Conservation (phyloP, 768 basidiomycete genomes). For the Leucocoprinus leucothites region DNA sequence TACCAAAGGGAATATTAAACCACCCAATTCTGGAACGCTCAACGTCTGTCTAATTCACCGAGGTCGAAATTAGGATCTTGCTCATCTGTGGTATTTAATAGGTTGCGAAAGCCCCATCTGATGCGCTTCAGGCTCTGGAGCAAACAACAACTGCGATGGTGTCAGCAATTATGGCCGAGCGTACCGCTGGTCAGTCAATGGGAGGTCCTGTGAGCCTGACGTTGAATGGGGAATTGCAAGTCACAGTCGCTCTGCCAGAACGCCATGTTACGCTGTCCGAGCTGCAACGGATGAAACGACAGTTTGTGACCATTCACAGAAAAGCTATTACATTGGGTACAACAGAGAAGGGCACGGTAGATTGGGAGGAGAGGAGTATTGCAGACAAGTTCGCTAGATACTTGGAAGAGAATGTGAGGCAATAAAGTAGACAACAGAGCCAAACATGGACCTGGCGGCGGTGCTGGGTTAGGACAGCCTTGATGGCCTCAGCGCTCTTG, state of each 20-base stretch:
- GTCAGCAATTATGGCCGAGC: slow-evolving; percentile 64
- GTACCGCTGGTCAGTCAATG: slow-evolving; percentile 47
- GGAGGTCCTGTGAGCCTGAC: slow-evolving; percentile 52
- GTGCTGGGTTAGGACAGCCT: neutral
- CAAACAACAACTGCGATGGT: slow-evolving; percentile 70
- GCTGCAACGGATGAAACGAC: slow-evolving; percentile 85
- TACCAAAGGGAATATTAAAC: slow-evolving; percentile 76
- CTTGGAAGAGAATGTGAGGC: slow-evolving; percentile 65
- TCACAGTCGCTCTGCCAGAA: slow-evolving; percentile 60
- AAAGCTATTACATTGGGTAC: slow-evolving; percentile 84
- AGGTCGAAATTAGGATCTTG: neutral
- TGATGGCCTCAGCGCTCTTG: neutral
- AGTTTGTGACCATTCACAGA: slow-evolving; percentile 88
- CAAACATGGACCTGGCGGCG: slow-evolving; percentile 11
- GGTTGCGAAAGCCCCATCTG: slow-evolving; percentile 81
- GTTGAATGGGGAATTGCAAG: slow-evolving; percentile 36
- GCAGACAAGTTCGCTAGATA: slow-evolving; percentile 68
- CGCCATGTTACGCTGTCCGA: slow-evolving; percentile 81
- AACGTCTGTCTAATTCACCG: slow-evolving; percentile 41
- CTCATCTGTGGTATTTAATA: slow-evolving; percentile 24
- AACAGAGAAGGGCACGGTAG: slow-evolving; percentile 70
- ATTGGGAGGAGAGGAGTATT: slow-evolving; percentile 74
- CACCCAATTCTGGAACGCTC: slow-evolving; percentile 82
- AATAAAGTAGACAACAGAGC: slow-evolving; percentile 21
- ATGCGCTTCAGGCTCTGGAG: slow-evolving; percentile 86